These are phyloP conservation scores for Dentipellis fragilis DNA, from an alignment of 768 basidiomycete species.

Conservation along the genomic window DNA sequence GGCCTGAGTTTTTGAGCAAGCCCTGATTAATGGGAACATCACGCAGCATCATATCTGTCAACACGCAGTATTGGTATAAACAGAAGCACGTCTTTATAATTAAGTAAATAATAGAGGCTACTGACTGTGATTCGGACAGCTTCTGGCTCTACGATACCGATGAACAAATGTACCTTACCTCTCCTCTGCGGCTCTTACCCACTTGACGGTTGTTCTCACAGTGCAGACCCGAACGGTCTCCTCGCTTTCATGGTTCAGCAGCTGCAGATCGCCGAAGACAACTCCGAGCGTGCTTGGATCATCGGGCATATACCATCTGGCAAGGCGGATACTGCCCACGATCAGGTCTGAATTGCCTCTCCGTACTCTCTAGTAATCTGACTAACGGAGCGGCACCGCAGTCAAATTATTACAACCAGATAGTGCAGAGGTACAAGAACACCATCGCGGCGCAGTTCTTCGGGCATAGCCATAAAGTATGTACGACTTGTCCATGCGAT, in stretches of 20 bases:
- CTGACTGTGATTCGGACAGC: conserved; percentile 19
- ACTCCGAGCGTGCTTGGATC: conserved; percentile 52
- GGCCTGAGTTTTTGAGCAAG: neutral
- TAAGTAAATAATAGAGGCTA: neutral
- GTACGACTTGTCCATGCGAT: neutral
- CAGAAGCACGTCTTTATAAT: conserved; percentile 30
- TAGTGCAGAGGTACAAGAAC: conserved; percentile 47
- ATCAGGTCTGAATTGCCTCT: conserved; percentile 37
- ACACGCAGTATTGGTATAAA: conserved; percentile 55
- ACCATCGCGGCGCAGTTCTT: conserved; percentile 55
- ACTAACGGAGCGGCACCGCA: conserved; percentile 32
- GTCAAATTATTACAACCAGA: conserved; percentile 56
- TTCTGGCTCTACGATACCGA: conserved; percentile 55
- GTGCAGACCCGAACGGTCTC: conserved; percentile 52
- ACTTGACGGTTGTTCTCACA: conserved; percentile 2
- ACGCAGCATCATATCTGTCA: conserved; percentile 47
- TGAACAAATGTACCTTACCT: conserved; percentile 26
- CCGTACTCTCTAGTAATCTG: conserved; percentile 27
- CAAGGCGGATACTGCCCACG: conserved; percentile 34
- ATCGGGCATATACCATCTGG: conserved; percentile 54
- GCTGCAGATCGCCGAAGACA: conserved; percentile 50
- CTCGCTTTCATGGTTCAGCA: conserved; percentile 43
- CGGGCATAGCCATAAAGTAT: conserved; percentile 45
- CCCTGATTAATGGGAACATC: neutral
- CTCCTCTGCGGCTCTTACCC: neutral